Conservation (phyloP, 1,284 basidiomycete species). For the Pholiota adiposa region DNA sequence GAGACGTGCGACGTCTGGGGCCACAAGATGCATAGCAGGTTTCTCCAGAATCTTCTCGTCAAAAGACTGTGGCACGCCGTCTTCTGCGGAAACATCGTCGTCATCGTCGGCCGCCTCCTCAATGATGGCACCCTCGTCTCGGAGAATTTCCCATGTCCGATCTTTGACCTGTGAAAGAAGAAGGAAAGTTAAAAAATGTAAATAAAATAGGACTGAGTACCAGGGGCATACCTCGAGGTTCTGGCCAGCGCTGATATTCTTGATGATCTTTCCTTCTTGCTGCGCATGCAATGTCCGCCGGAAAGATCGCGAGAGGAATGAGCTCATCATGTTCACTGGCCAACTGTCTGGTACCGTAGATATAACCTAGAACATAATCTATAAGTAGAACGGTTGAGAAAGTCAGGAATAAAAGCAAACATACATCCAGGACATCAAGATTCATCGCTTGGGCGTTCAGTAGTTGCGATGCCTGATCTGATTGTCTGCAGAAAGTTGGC, state of each 20-base stretch:
- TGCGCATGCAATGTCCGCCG: constrained; percentile 73
- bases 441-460: constrained; percentile 82
- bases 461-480: constrained; percentile 63
- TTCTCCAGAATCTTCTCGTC: constrained; percentile 42
- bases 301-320: constrained; percentile 80
- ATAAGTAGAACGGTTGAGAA: not conserved
- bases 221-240: constrained; percentile 57
- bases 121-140: constrained; percentile 67
- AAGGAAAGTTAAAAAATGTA: not conserved
- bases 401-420: constrained; percentile 29
- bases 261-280: constrained; percentile 75
- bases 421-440: constrained; percentile 77
- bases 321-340: constrained; percentile 72
- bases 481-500: constrained; percentile 40
- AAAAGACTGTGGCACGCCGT: constrained; percentile 33
- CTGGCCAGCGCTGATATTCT: constrained; percentile 70
- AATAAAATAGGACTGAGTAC: not conserved
- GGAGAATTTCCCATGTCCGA: constrained; percentile 53
- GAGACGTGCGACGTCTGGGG: constrained; percentile 11
- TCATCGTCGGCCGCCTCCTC: constrained; percentile 62
- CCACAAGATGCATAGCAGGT: constrained; percentile 13
- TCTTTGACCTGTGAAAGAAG: constrained; percentile 48
- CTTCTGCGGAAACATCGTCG: constrained; percentile 32
- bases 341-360: constrained; percentile 74
- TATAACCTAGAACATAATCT: constrained; percentile 56